Evolutionary conservation across 805 yeast species (phyloP), one percentile per base, ranked within the genome.

Genomic region (Schizosaccharomyces japonicus): DNA sequence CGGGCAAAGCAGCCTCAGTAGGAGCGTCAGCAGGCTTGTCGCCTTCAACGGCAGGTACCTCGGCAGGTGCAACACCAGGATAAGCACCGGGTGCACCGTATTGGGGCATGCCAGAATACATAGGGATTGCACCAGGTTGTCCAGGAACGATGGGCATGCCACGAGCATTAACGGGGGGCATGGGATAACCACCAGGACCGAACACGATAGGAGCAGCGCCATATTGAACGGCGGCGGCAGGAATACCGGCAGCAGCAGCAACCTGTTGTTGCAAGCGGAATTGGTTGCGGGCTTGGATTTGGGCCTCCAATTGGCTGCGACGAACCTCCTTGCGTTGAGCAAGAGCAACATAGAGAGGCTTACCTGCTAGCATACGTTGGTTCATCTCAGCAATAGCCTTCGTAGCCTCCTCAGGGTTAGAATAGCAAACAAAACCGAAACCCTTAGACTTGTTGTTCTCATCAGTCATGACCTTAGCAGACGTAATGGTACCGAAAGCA

Each of bases 301-400:
- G 96, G 71, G 90, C 96, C 66, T 83, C 87, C 65, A 90, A 73
- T 72, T 90, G 96, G 58, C 82, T 75, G 65, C 94, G 80, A 75
- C 98, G 84, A 50, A 83, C 94, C 58, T 87, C 98, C 71, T 83
- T 87, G 67, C 94, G 81, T 75, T 90, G 98, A 58, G 98, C 98
- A 62, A 90, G 76, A 52, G 95, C 95, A 67, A 90, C 98, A 65
- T 87, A 90, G 63, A 90, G 73, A 60, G 96, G 98, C 75, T 90
- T 90, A 63, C 85, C 83, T 57, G 76, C 78, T 58, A 90, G 75
- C 78, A 87, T 80, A 64, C 84, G 80, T 70, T 84, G 95, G 76
- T 87, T 84, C 94, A 87, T 85, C 72, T 87, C 98, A 58, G 87
- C 73, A 64, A 87, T 83, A 55, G 98, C 98, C 70, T 83, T 84